A percentile compares a stretch with the other conserved stretches of the same genome.
phyloP scores from a whole-genome alignment of 371 early-diverging fungal species.

The Nematocida sp. region DNA sequence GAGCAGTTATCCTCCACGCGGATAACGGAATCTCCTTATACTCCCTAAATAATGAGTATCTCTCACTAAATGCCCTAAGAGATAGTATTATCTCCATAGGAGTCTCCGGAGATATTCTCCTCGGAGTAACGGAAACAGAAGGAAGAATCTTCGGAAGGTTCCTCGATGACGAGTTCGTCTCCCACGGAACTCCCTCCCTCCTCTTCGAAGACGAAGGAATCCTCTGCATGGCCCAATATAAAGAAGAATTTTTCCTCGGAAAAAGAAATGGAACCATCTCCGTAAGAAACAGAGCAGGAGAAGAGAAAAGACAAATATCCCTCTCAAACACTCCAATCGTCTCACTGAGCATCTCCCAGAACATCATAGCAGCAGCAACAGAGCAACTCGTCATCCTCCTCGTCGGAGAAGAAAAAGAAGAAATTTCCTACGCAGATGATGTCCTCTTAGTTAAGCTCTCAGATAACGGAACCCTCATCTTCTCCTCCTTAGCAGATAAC shows the following conservation, averaged over 20 bases:
- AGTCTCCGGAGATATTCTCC: background rate
- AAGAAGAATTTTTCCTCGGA: slow-evolving; percentile 21
- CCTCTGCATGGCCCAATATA: background rate
- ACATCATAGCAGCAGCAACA: slow-evolving; percentile 1
- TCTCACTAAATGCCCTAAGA: slow-evolving; percentile 11
- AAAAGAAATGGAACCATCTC: slow-evolving; percentile 18
- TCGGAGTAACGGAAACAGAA: slow-evolving; percentile 33
- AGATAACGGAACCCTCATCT: slow-evolving; percentile 36
- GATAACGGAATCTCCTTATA: slow-evolving; percentile 41
- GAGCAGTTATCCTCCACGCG: slow-evolving; percentile 21
- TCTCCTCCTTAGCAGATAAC: slow-evolving; percentile 52
- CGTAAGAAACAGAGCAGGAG: slow-evolving; percentile 1
- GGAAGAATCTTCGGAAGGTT: slow-evolving; percentile 25
- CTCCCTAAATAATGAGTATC: background rate
- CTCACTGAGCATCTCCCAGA: background rate
- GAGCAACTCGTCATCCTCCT: slow-evolving; percentile 5
- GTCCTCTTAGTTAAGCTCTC: slow-evolving; percentile 46
- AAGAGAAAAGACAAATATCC: background rate
- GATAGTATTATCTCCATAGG: slow-evolving; percentile 29
- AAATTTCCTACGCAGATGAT: slow-evolving; percentile 43
- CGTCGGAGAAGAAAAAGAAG: slow-evolving; percentile 7
- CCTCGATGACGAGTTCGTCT: slow-evolving; percentile 1
- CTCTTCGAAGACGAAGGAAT: slow-evolving; percentile 41
- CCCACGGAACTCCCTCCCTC: background rate
- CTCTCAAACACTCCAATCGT: slow-evolving; percentile 9